Conservation (phyloP, 495 filamentous ascomycete species). For the Chlorociboria aeruginascens region DNA sequence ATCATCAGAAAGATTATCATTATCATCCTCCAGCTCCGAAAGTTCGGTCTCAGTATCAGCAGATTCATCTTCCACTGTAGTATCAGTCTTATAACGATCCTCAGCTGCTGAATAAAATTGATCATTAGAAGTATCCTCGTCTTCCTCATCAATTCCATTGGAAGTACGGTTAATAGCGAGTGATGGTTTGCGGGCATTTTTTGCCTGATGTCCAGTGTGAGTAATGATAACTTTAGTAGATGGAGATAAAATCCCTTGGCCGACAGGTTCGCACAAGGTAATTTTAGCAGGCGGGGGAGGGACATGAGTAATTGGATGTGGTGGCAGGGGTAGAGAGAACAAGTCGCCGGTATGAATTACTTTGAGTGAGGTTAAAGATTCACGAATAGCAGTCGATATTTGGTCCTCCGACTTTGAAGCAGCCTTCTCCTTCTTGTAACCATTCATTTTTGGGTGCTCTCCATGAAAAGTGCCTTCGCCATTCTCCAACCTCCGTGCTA, state of each 20-base stretch:
- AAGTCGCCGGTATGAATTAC: constrained; percentile 77
- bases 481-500: constrained; percentile 42
- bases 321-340: constrained; percentile 67
- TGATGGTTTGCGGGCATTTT: constrained; percentile 25
- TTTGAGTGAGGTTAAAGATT: constrained; percentile 54
- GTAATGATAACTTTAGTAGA: constrained; percentile 58
- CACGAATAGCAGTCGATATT: constrained; percentile 65
- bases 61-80: constrained; percentile 29
- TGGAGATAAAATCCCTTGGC: constrained; percentile 68
- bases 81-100: constrained; percentile 42
- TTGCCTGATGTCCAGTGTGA: constrained; percentile 35
- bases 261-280: constrained; percentile 62
- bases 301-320: constrained; percentile 84
- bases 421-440: constrained; percentile 8
- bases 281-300: constrained; percentile 73
- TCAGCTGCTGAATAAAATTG: constrained; percentile 83
- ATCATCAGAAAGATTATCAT: constrained; percentile 59
- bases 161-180: constrained; percentile 29
- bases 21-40: constrained; percentile 39
- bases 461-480: constrained; percentile 44
- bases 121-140: constrained; percentile 74
- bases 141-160: constrained; percentile 52
- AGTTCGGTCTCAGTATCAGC: constrained; percentile 46
- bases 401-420: constrained; percentile 43
- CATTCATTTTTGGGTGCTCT: constrained; percentile 25